Base-by-base conservation (phyloP, 345 rosid genomes). In the Dimocarpus longan region DNA sequence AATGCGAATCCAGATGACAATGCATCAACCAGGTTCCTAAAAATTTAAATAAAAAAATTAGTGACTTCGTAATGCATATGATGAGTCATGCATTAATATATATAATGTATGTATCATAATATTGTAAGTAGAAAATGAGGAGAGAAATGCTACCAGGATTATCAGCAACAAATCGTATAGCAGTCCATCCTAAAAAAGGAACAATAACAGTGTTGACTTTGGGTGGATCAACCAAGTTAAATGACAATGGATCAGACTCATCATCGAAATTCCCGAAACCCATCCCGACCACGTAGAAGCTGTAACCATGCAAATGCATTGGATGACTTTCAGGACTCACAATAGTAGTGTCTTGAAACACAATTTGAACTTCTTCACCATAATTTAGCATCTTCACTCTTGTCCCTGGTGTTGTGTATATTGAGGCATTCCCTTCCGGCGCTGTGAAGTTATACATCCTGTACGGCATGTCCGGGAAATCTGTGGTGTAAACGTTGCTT, bases 1-100 rank as follows among this genome's bases (percentile, higher is more conserved):
- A 42, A 73, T 82, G 87, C 56, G 80, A 28, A 7, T 76, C 85
- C 5, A 85, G 54, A 71, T 82, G 85, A 24, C 83, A 85, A 39
- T 85, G 87, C 85, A 80, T 67, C 8, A 80, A 77, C 87, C 85
- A 85, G 1, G 82, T 80, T 5, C 87, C 83, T 85, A 79, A 26
- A 66, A n/a, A 73, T 13, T 32, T 3, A 70, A 71, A 16, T 44
- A 76, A n/a, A 8, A 8, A 37, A 48, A 37, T 32, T 50, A 28
- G 39, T 71, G 11, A 43, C 15, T 37, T 28, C 9, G 1, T 32
- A 32, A 32, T 32, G 37, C 37, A 3, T 2, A 32, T 32, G 37
- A 32, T 32, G 37, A 32, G 37, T 32, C 37, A 32, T 32, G 3
- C 37, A 32, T 32, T 32, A 32, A 32, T 32, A 32, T 32, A 32